These are phyloP conservation scores for Phoma sp. DNA, from an alignment of 2,329 filamentous ascomycete genomes.

Conservation along the genomic window DNA sequence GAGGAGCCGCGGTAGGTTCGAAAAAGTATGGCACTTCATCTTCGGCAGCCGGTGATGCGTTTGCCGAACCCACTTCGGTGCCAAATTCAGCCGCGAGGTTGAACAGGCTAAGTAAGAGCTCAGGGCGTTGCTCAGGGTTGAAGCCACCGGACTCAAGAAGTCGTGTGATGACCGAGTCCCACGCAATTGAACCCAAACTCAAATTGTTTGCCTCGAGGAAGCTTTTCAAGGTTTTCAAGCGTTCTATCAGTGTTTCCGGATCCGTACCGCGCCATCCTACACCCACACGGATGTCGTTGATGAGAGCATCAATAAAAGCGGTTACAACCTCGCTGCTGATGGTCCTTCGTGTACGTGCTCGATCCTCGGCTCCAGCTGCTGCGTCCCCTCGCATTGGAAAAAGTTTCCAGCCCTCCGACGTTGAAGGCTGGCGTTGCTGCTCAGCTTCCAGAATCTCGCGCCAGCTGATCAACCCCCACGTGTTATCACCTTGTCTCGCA, in stretches of 20 bases:
- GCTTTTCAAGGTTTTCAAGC: slow-evolving; percentile 44
- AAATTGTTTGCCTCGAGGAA: slow-evolving; percentile 48
- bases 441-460: slow-evolving; percentile 47
- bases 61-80: slow-evolving; percentile 46
- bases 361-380: slow-evolving; percentile 30
- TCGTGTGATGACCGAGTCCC: slow-evolving; percentile 57
- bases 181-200: slow-evolving; percentile 50
- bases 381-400: slow-evolving; percentile 28
- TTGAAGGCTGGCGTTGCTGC: slow-evolving; percentile 25
- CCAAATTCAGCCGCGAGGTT: slow-evolving; percentile 51
- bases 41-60: slow-evolving; percentile 33
- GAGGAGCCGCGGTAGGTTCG: slow-evolving; percentile 51
- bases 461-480: slow-evolving; percentile 50
- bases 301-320: slow-evolving; percentile 60
- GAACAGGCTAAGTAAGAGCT: slow-evolving; percentile 49
- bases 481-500: slow-evolving; percentile 24
- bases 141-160: slow-evolving; percentile 57
- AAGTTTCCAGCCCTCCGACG: slow-evolving; percentile 30
- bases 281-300: slow-evolving; percentile 54
- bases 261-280: slow-evolving; percentile 49
- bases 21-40: slow-evolving; percentile 49
- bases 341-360: slow-evolving; percentile 50
- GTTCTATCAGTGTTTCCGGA: slow-evolving; percentile 41
- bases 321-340: slow-evolving; percentile 65
- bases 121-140: slow-evolving; percentile 53